Evolutionary conservation across 192 early-diverging fungal genomes (phyloP), one percentile per base, ranked within the genome.

Genomic region (Linnemannia exigua): DNA sequence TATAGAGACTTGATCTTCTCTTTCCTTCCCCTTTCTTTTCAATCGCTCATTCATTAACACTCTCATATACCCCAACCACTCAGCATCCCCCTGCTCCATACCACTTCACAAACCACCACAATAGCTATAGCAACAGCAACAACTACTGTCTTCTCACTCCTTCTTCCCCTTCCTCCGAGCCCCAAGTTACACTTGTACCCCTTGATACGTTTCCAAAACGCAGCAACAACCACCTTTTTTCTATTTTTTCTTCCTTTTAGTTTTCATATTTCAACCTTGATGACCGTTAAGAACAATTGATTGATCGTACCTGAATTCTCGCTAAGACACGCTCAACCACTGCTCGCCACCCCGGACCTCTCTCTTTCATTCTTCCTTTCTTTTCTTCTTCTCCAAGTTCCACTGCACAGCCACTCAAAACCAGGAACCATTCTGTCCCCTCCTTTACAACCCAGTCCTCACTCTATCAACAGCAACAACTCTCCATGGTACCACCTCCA

Each of bases 1-100:
- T 44, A 44, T 33, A 63, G 58, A 63, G 11, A 63, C 58, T 63
- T 63, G 58, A 63, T 36, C n/a, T 61, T 54, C 17, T 76, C 35
- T 31, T 67, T 47, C n/a, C 36, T 67, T 67, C 66, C 50, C 25
- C 63, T 33, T 58, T 28, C 22, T 58, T 58, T 58, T 58, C 9
- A 25, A 0, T 58, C 1, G 22, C 1, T 9, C 54, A 25, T 58
- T n/a, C n/a, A 20, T 22, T 19, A 17, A 7, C 22, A 8, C n/a
- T 9, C 19, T 15, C 51, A 33, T 31, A 46, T 25, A 50, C 63
- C 61, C 33, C 41, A 1, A 25, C 25, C 28, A 44, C 41, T 44
- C 41, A 44, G 41, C 41, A 44, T 11, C 35, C 25, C 20, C 6
- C n/a, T 31, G 17, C 31, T 12, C 31, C 11, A 11, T 15, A 25